Evolutionary conservation across 2,329 filamentous ascomycete species (phyloP).

Genomic region (Xylaria arbuscula): DNA sequence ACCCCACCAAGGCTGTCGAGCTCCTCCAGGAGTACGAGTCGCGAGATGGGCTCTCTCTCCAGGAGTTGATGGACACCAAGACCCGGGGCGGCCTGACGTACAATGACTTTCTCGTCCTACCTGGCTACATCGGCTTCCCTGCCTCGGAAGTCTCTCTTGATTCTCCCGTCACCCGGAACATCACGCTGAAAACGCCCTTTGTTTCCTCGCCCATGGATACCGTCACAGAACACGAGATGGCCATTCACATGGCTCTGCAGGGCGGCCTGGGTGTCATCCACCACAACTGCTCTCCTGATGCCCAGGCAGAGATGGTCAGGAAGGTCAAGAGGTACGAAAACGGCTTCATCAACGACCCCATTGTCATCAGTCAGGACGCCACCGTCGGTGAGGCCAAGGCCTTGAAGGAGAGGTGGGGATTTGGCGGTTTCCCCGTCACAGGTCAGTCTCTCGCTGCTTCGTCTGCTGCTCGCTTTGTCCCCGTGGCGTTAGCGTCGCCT

Average conservation of each 20-base stretch:
- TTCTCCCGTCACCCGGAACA: constrained; percentile 92
- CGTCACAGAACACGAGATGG: constrained; percentile 99
- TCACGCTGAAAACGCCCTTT: constrained; percentile 95
- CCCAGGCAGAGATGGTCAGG: constrained; percentile 97
- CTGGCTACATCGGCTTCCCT: constrained; percentile 97
- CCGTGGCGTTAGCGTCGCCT: constrained; percentile 23
- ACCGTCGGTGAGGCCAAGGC: constrained; percentile 92
- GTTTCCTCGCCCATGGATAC: constrained; percentile 99
- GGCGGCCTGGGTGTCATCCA: constrained; percentile 94
- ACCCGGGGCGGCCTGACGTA: constrained; percentile 95
- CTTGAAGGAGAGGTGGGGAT: constrained; percentile 97
- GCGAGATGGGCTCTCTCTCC: constrained; percentile 86
- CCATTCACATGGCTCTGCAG: constrained; percentile 93
- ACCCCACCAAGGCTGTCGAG: constrained; percentile 80
- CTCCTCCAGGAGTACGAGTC: constrained; percentile 83
- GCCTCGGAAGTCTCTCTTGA: constrained; percentile 90
- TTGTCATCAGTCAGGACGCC: constrained; percentile 87
- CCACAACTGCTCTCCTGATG: constrained; percentile 98
- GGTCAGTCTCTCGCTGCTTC: constrained; percentile 70
- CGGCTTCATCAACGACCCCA: constrained; percentile 96
- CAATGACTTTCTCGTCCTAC: constrained; percentile 97
- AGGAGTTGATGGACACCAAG: constrained; percentile 89
- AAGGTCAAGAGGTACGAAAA: constrained; percentile 99
- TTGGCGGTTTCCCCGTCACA: constrained; percentile 97
- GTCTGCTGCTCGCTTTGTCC: constrained; percentile 11